Conservation (phyloP, 305 asterid species). For the Ilex paraguariensis region DNA sequence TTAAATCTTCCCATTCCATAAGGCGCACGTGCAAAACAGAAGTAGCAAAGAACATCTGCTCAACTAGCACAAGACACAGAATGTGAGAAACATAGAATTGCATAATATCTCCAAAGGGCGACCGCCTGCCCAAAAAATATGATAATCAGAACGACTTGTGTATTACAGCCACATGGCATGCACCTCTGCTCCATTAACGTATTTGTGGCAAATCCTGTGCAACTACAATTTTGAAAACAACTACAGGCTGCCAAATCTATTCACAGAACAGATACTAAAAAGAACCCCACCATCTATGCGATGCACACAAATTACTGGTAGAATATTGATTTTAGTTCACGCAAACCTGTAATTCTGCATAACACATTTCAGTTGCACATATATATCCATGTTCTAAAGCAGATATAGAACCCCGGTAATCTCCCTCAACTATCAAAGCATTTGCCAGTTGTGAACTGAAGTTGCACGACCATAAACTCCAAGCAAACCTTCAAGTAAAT, state of each 20-base stretch:
- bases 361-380: slow-evolving; percentile 85
- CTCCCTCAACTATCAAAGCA: slow-evolving; percentile 86
- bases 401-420: slow-evolving; percentile 67
- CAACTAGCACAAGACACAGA: slow-evolving; percentile 13
- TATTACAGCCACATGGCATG: too few species aligned
- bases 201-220: too few species aligned
- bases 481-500: slow-evolving; percentile 63
- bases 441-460: slow-evolving; percentile 95
- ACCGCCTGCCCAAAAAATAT: too few species aligned
- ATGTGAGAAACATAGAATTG: slow-evolving; percentile 9
- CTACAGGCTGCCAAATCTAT: background rate
- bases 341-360: slow-evolving; percentile 91
- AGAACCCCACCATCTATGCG: background rate
- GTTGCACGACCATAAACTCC: slow-evolving; percentile 92
- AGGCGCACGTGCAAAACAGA: slow-evolving; percentile 87
- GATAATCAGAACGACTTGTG: too few species aligned
- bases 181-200: too few species aligned
- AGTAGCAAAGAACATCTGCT: slow-evolving; percentile 93
- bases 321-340: slow-evolving; percentile 10
- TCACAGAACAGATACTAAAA: background rate
- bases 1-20: slow-evolving; percentile 80
- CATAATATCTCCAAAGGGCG: background rate
- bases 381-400: slow-evolving; percentile 66
- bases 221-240: background rate
- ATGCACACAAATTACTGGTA: slow-evolving; percentile 11